Evolutionary conservation across 2,329 filamentous ascomycete genomes (phyloP).

Genomic region (Chrysoporthe austroafricana): DNA sequence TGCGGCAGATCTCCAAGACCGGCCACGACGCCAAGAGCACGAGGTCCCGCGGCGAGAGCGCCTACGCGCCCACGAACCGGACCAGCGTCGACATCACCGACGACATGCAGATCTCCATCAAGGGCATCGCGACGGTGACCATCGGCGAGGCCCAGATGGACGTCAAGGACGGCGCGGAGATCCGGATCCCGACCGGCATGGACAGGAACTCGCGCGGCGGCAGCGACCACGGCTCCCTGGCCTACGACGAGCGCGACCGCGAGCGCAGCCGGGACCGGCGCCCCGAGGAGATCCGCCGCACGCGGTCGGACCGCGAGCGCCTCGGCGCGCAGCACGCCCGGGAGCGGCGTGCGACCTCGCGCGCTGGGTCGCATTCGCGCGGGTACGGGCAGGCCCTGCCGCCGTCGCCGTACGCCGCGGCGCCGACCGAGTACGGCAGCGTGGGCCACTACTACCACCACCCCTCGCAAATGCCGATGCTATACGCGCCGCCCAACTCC

Average conservation of each 20-base stretch:
- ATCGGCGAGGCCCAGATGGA: constrained; percentile 62
- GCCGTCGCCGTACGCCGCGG: not conserved
- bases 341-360: constrained; percentile 50
- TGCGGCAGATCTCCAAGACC: constrained; percentile 54
- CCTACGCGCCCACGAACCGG: constrained; percentile 63
- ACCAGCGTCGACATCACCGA: constrained; percentile 54
- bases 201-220: constrained; percentile 43
- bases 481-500: constrained; percentile 27
- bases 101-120: constrained; percentile 65
- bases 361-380: constrained; percentile 50
- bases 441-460: constrained; percentile 1
- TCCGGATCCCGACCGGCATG: constrained; percentile 53
- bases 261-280: not conserved
- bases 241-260: constrained; percentile 52
- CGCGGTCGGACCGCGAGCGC: constrained; percentile 37
- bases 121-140: constrained; percentile 58
- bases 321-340: constrained; percentile 51
- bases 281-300: constrained; percentile 39
- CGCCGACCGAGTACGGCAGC: constrained; percentile 20
- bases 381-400: constrained; percentile 14
- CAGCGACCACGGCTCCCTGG: constrained; percentile 41
- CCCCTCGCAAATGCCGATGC: constrained; percentile 1
- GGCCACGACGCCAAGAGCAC: constrained; percentile 63
- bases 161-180: constrained; percentile 62
- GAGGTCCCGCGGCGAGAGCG: constrained; percentile 65